These are phyloP conservation scores for Oidiodendron maius DNA, from an alignment of 495 filamentous ascomycete species.

Conservation along the genomic window DNA sequence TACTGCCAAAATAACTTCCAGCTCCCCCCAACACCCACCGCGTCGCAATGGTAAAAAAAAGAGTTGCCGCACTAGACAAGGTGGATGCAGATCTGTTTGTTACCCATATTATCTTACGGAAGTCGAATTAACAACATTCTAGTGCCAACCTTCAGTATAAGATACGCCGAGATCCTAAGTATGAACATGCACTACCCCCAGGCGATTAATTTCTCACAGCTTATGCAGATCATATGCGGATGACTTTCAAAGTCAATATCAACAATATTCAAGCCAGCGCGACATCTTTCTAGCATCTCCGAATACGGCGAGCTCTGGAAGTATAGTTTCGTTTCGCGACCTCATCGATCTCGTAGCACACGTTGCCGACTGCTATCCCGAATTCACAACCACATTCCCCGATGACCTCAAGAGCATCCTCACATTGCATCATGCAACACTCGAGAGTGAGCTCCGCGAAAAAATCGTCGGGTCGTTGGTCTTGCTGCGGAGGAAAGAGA, in stretches of 20 bases:
- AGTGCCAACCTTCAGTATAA: conserved; percentile 85
- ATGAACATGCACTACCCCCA: conserved; percentile 21
- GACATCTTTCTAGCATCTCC: conserved; percentile 87
- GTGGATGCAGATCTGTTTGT: conserved; percentile 80
- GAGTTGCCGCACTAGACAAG: conserved; percentile 88
- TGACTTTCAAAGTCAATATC: conserved; percentile 83
- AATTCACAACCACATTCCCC: conserved; percentile 68
- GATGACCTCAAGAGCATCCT: conserved; percentile 77
- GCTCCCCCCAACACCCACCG: neutral
- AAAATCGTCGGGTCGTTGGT: conserved; percentile 91
- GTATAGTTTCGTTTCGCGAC: conserved; percentile 74
- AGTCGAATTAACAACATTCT: conserved; percentile 15
- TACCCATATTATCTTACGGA: too few species aligned
- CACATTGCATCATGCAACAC: conserved; percentile 67
- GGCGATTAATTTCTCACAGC: neutral
- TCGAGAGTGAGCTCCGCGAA: conserved; percentile 79
- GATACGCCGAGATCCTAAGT: conserved; percentile 76
- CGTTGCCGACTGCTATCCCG: conserved; percentile 88
- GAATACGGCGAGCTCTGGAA: conserved; percentile 64
- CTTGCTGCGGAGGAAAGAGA: conserved; percentile 81
- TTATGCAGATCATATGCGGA: conserved; percentile 65
- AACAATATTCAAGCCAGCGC: conserved; percentile 83
- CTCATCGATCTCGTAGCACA: conserved; percentile 87
- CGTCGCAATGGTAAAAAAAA: conserved; percentile 69
- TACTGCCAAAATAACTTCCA: neutral